Base-by-base conservation (phyloP, 1,139 yeast genomes). In the Saccharomycopsis hybrid region DNA sequence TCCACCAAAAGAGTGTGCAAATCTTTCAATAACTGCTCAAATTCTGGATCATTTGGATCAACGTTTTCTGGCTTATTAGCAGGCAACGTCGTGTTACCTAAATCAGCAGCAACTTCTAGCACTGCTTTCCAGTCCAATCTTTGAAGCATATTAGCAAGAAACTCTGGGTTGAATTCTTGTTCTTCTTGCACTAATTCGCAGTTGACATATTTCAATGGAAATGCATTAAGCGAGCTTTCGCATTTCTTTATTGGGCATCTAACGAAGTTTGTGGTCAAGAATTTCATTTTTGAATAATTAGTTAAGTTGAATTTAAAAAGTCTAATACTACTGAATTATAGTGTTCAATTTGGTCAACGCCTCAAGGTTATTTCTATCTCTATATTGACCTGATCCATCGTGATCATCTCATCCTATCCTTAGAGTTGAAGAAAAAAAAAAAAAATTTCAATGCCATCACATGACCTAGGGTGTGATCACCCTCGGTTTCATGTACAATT, bases 201-300 rank as follows among this genome's bases (percentile, higher is more conserved):
- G 51, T 85, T 88, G 51, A 77, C 69, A 64, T 76, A 90, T 56
- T 74, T 72, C 52, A 92, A 74, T 1, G 99, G 99, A 64, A 89
- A 92, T 24, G 95, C 79, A 4, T 80, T 79, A 32, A 79, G 76
- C 7, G 92, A 77, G 31, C 80, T 70, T 52, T 84, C 87, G 63
- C 99, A 92, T 4, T 80, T 63, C 61, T 85, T 82, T 55, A 89
- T 86, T 0, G 97, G 92, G 67, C 99, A 92, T 65, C 85, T 89
- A 55, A 92, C 95, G 66, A 92, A 94, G 66, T 94, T 92, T 41
- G 97, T 87, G 33, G 98, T 90, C 42, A 92, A 72, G 61, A 92
- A 82, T 71, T 92, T 92, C 98, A 92, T 90, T 35, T 9, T 56
- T n/a, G 29, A 38, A 5, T 41, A 18, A 18, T 18, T 18, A 18